Percentiles rank a stretch among this genome's conserved stretches.
Evolutionary conservation across 495 filamentous ascomycete genomes (phyloP).

Genomic region (Echria macrotheca): DNA sequence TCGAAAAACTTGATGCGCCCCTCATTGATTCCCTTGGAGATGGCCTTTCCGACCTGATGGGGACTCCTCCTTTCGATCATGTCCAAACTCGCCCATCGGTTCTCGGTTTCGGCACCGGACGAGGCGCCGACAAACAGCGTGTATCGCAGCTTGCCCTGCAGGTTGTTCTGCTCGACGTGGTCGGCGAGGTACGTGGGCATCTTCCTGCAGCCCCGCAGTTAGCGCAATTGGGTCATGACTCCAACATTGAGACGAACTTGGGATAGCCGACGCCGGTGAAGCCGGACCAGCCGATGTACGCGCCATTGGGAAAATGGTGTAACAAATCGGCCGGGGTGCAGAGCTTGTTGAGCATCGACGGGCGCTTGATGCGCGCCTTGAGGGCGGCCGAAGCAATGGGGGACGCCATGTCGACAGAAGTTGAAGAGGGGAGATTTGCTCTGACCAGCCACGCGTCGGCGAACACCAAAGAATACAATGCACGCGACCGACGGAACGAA

Average conservation of each 20-base stretch:
- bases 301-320: slow-evolving; percentile 71
- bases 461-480: too few relatives aligned
- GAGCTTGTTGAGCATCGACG: slow-evolving; percentile 74
- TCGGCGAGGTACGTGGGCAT: slow-evolving; percentile 80
- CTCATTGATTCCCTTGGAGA: slow-evolving; percentile 84
- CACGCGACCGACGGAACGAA: too few relatives aligned
- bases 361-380: slow-evolving; percentile 66
- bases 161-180: slow-evolving; percentile 82
- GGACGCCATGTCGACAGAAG: slow-evolving; percentile 34
- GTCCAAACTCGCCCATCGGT: slow-evolving; percentile 76
- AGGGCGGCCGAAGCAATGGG: slow-evolving; percentile 64
- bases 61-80: slow-evolving; percentile 86
- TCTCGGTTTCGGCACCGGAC: slow-evolving; percentile 85
- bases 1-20: slow-evolving; percentile 90
- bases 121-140: slow-evolving; percentile 84
- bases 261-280: slow-evolving; percentile 91
- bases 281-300: slow-evolving; percentile 84
- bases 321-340: slow-evolving; percentile 75
- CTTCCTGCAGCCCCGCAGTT: slow-evolving; percentile 48
- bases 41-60: slow-evolving; percentile 89
- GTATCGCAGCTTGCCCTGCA: slow-evolving; percentile 80
- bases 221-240: slow-evolving; percentile 8
- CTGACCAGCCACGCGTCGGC: too few relatives aligned
- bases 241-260: slow-evolving; percentile 51
- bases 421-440: too few relatives aligned